Conservation (phyloP, 352 stramenopile genomes). For the Phytophthora uliginosa region DNA sequence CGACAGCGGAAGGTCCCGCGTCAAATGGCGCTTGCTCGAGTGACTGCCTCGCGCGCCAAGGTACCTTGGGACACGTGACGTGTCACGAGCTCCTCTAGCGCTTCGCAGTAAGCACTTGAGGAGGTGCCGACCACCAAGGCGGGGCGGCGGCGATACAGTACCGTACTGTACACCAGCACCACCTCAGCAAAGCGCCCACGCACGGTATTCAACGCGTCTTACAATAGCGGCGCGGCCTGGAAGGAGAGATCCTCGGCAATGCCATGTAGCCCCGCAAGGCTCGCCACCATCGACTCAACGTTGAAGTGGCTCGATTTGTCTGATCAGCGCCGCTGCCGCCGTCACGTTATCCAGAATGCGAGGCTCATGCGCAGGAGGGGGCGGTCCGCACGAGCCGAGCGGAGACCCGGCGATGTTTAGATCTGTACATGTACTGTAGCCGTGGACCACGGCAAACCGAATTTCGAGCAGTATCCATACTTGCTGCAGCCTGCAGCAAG, state of each 20-base stretch:
- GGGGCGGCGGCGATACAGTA: neutral
- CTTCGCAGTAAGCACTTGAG: conserved; percentile 28
- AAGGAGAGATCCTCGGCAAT: neutral
- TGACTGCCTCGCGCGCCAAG: conserved; percentile 4
- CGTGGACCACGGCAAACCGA: no score
- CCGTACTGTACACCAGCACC: conserved; percentile 6
- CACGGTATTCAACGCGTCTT: neutral
- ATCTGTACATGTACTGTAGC: neutral
- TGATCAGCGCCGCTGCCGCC: neutral
- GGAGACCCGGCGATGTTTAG: conserved; percentile 21
- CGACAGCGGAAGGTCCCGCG: conserved; percentile 20
- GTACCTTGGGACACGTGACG: conserved; percentile 40
- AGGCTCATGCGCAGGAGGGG: conserved; percentile 22
- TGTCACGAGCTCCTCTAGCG: conserved; percentile 20
- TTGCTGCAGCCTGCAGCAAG: neutral
- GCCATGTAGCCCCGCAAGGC: neutral
- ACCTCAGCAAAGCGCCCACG: neutral
- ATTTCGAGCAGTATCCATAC: neutral
- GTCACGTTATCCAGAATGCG: conserved; percentile 19
- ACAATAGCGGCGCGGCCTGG: neutral
- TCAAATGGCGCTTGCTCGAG: conserved; percentile 15
- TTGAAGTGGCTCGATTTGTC: conserved; percentile 22
- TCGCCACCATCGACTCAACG: conserved; percentile 21
- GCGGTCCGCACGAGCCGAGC: conserved; percentile 7
- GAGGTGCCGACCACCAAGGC: conserved; percentile 31